phyloP scores from a whole-genome alignment of 345 rosid species.

The Hibiscus trionum region DNA sequence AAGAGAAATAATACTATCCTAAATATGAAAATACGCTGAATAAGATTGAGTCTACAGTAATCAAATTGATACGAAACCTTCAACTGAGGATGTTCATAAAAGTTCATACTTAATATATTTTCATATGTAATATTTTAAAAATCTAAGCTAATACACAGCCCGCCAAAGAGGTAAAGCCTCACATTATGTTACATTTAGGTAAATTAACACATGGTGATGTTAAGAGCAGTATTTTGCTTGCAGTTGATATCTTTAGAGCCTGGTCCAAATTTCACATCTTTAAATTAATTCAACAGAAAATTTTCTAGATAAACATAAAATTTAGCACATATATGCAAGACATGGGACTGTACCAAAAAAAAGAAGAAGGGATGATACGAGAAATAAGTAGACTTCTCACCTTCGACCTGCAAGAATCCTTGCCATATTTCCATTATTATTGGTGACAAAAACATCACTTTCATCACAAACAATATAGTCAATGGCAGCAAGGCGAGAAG shows the following conservation, averaged over 20 bases:
- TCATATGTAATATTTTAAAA: not conserved
- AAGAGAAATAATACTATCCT: not conserved
- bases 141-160: not conserved
- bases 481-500: slow-evolving; percentile 89
- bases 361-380: not conserved
- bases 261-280: not conserved
- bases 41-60: not conserved
- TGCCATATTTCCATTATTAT: slow-evolving; percentile 98
- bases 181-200: not conserved
- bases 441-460: slow-evolving; percentile 92
- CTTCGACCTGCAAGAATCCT: slow-evolving; percentile 98
- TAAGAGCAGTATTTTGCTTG: not conserved
- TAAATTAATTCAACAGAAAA: not conserved
- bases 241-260: not conserved
- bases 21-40: not conserved
- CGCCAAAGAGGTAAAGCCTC: not conserved
- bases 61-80: not conserved
- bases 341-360: not conserved
- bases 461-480: slow-evolving; percentile 91
- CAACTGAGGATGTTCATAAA: not conserved
- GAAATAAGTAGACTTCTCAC: slow-evolving; percentile 34
- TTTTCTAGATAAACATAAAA: not conserved
- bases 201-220: not conserved
- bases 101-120: not conserved
- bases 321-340: not conserved